Conservation (phyloP, 2,329 filamentous ascomycete species). For the Venturia aucupariae region DNA sequence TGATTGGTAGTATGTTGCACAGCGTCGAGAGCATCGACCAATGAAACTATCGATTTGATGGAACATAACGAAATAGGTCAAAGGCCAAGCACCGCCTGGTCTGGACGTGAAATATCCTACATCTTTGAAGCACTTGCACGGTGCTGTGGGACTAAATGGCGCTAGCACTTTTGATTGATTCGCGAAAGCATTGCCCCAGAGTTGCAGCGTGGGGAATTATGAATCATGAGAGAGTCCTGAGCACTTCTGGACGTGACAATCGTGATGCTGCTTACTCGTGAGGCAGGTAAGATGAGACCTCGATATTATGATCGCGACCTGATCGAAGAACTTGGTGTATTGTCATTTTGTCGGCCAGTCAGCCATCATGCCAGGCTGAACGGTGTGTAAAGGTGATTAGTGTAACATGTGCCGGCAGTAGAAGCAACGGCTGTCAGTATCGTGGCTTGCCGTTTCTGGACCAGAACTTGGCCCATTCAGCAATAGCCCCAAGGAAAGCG, state of each 20-base stretch:
- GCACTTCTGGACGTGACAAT: neutral
- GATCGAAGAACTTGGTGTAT: neutral
- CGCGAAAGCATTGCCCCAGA: neutral
- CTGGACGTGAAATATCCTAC: neutral
- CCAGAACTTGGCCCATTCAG: neutral
- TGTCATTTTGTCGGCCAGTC: neutral
- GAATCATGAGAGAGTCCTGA: neutral
- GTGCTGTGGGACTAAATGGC: neutral
- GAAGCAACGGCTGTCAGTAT: neutral
- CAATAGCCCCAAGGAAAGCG: neutral
- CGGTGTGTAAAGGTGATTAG: neutral
- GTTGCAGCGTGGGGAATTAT: neutral
- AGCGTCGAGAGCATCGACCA: slow-evolving; percentile 1
- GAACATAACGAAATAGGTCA: neutral
- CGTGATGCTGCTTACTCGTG: neutral
- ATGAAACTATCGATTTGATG: neutral
- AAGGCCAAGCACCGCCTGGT: neutral
- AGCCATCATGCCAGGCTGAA: neutral
- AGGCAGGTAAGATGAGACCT: neutral
- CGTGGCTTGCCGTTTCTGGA: neutral
- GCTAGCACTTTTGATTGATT: neutral
- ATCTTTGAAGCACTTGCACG: neutral
- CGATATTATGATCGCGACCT: neutral
- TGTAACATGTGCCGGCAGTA: neutral
- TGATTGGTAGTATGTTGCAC: neutral